Evolutionary conservation across 1,284 basidiomycete species (phyloP).

Genomic region (Sanghuangporus sanghuang): DNA sequence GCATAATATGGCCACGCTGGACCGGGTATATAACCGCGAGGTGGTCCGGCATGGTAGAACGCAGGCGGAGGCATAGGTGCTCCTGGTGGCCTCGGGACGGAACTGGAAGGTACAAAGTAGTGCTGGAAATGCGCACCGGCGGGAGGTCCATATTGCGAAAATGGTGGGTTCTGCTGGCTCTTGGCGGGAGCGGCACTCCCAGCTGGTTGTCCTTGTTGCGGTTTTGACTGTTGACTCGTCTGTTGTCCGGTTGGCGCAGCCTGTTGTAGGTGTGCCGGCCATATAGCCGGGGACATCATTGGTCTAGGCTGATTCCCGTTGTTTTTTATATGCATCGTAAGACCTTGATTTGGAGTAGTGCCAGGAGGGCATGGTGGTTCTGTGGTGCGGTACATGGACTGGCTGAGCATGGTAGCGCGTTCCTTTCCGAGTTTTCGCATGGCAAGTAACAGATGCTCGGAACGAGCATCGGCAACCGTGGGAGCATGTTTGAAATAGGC

Average conservation of each 20-base stretch:
- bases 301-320: neutral
- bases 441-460: constrained; percentile 56
- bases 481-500: constrained; percentile 20
- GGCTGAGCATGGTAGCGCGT: constrained; percentile 30
- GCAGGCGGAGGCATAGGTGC: constrained; percentile 2
- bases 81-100: neutral
- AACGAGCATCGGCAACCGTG: constrained; percentile 47
- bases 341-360: neutral
- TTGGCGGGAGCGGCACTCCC: neutral
- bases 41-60: constrained; percentile 2
- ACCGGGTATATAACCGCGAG: constrained; percentile 3
- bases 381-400: constrained; percentile 1
- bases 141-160: neutral
- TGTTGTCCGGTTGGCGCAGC: neutral
- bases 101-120: neutral
- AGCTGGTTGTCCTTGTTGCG: neutral
- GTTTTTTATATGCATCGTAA: neutral
- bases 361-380: neutral
- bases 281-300: neutral
- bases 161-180: neutral
- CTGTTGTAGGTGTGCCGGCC: neutral
- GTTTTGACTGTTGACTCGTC: neutral
- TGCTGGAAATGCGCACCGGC: neutral
- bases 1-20: constrained; percentile 9
- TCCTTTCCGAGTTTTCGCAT: constrained; percentile 51